Evolutionary conservation across 73 alveolate genomes (phyloP).

Genomic region (Symbiodinium natans): DNA sequence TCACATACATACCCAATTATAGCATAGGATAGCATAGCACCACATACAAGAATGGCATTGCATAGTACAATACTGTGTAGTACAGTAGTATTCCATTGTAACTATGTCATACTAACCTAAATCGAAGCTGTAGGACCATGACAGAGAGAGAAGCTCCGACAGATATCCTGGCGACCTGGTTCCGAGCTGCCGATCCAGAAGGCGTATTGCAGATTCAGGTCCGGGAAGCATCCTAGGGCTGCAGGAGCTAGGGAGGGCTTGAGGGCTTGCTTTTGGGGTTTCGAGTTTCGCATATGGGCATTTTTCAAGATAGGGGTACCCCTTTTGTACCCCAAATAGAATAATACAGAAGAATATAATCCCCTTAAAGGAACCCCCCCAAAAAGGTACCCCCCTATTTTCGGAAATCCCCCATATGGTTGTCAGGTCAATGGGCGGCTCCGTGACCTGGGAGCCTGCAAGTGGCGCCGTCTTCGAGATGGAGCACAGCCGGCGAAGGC

Average conservation of each 20-base stretch:
- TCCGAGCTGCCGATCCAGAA: conserved; percentile 17
- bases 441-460: conserved; percentile 58
- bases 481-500: conserved; percentile 24
- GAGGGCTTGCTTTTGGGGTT: not conserved
- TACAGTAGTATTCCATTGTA: no score
- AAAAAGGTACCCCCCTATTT: no score
- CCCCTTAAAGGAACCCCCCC: not conserved
- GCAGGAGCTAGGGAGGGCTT: not conserved
- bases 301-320: not conserved
- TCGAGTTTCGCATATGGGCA: no score
- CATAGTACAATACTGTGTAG: no score
- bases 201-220: conserved; percentile 59
- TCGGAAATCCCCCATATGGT: not conserved
- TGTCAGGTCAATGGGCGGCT: conserved; percentile 19
- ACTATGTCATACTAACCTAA: not conserved
- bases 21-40: no score
- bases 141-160: not conserved
- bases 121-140: not conserved
- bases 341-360: no score
- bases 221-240: not conserved
- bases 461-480: conserved; percentile 74
- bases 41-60: no score
- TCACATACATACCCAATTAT: no score
- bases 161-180: conserved; percentile 61
- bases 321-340: no score